Evolutionary conservation across 176 grass and related monocot genomes (phyloP).

Genomic region (Aegilops sharonensis): DNA sequence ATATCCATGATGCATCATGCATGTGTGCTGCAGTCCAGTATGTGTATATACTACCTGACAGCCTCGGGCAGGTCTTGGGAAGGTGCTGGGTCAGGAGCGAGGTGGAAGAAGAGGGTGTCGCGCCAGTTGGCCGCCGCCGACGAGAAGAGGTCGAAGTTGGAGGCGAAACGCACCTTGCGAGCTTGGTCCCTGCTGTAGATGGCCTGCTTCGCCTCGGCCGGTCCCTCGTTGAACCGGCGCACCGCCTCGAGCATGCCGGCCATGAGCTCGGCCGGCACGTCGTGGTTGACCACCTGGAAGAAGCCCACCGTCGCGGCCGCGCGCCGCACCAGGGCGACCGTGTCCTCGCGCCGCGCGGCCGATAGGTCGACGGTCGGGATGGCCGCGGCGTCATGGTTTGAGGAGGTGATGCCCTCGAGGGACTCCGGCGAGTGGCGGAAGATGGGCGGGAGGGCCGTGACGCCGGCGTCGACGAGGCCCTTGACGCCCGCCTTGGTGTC

Average conservation of each 20-base stretch:
- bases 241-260: slow-evolving; percentile 34
- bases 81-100: too few species aligned
- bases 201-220: slow-evolving; percentile 16
- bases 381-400: too few species aligned
- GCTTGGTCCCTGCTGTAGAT: slow-evolving; percentile 45
- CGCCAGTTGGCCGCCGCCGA: slow-evolving; percentile 23
- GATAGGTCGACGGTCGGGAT: too few species aligned
- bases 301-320: slow-evolving; percentile 37
- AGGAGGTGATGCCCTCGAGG: too few species aligned
- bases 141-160: slow-evolving; percentile 21
- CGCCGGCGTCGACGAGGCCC: slow-evolving; percentile 33
- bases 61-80: too few species aligned
- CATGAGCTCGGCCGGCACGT: slow-evolving; percentile 19
- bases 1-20: too few species aligned
- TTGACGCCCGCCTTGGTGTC: slow-evolving; percentile 41
- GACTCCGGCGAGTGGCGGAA: background rate
- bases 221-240: slow-evolving; percentile 40
- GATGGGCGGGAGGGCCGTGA: slow-evolving; percentile 2
- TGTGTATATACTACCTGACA: too few species aligned
- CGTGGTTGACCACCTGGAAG: slow-evolving; percentile 18
- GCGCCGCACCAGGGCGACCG: background rate
- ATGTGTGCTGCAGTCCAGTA: too few species aligned
- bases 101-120: slow-evolving; percentile 4
- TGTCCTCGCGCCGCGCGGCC: too few species aligned
- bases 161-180: background rate